Evolutionary conservation across 75 land plant genomes (phyloP), one percentile per base, ranked within the genome.

Genomic region (Isoetes taiwanensis): DNA sequence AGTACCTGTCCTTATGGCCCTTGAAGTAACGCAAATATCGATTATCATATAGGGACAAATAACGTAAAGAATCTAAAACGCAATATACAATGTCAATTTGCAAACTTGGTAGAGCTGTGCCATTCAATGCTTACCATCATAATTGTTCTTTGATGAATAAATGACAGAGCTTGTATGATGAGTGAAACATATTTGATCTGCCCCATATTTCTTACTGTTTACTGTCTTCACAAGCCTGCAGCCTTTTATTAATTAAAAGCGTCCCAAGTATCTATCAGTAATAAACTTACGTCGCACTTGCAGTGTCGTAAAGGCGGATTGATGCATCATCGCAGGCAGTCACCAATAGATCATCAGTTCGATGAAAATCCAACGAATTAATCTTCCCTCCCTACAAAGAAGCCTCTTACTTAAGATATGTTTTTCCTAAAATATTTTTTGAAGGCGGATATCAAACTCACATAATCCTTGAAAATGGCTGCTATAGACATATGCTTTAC

Each of bases 251-350:
- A 56, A 56, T 11, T 14, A 56, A 56, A 3, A 10, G 43, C 10
- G 27, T 41, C 24, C 5, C 30, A 42, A 26, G 29, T 28, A 11
- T 28, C n/a, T 32, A 57, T 24, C 20, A 12, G n/a, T 21, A 33
- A n/a, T 32, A 21, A 32, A 79, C 85, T 84, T 56, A 93, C 98
- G 64, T 69, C 30, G 96, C 98, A 81, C 64, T 88, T 25, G 83
- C 95, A 57, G 75, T 93, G 60, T 93, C 80, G 61, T 81, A 93
- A 33, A 93, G 76, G n/a, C 98, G 83, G 11, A 93, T 77, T 0
- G 96, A 88, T 58, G 87, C 98, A 64, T 93, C 98, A 30, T 88
- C 96, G 43, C 80, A 65, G 30, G 96, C 86, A 9, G 96, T 93
- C 2, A 93, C 76, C 56, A 93, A 53, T 3, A 93, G 67, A 76